Conservation (phyloP, 805 yeast species). For the Tetrapisispora fleetii region DNA sequence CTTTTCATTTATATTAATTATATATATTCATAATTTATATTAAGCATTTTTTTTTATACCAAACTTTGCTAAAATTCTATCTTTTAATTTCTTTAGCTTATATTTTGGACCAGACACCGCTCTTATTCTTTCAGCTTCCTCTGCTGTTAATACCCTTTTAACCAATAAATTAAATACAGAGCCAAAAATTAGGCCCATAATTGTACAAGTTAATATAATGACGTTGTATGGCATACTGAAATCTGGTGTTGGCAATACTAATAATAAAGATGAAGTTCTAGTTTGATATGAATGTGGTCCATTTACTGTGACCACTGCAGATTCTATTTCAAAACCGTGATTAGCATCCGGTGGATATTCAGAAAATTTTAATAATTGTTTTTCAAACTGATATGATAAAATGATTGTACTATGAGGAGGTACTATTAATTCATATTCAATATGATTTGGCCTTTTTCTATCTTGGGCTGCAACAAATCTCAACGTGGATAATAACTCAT, state of each 20-base stretch:
- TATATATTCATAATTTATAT: neutral
- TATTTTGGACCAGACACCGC: conserved; percentile 14
- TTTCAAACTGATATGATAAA: conserved; percentile 73
- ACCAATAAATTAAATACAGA: conserved; percentile 69
- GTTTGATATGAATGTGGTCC: conserved; percentile 37
- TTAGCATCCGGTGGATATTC: conserved; percentile 99
- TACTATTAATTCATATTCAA: conserved; percentile 55
- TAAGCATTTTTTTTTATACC: conserved; percentile 1
- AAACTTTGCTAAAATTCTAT: conserved; percentile 1
- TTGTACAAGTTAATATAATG: conserved; percentile 84
- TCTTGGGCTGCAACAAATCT: conserved; percentile 72
- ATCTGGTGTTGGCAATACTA: conserved; percentile 92
- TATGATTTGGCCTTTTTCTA: conserved; percentile 69
- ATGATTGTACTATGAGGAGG: conserved; percentile 58
- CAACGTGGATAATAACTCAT: conserved; percentile 38
- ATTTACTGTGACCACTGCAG: conserved; percentile 66
- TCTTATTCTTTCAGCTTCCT: conserved; percentile 41
- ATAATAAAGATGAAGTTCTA: conserved; percentile 78
- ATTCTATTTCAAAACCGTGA: conserved; percentile 92
- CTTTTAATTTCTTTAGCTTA: conserved; percentile 9
- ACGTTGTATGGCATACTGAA: conserved; percentile 98
- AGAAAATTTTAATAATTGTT: conserved; percentile 68
- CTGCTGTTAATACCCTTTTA: conserved; percentile 66
- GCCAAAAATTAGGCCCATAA: conserved; percentile 88
- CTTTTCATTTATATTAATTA: neutral